Base-by-base conservation (phyloP, 2,329 filamentous ascomycete genomes). In the Ceratocystis cubensis region DNA sequence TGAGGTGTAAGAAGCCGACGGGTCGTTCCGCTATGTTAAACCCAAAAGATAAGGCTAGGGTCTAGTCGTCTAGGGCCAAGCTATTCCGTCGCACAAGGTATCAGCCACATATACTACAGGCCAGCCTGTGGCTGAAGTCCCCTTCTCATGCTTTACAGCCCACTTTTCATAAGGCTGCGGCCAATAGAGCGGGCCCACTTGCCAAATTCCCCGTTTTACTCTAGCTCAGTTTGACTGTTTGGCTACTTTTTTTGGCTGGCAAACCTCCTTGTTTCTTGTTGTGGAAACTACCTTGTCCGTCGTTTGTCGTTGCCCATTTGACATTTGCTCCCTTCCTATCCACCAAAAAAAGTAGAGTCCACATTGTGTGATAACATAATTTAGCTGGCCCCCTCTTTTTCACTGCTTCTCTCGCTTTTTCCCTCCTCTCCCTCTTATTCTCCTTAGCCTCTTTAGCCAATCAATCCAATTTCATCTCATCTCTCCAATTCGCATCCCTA, bases 201-300 rank as follows among this genome's bases (percentile, higher is more conserved):
- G 22, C 53, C 25, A 25, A 25, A 25, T 30, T 56, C 20, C 50
- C n/a, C 6, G 25, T 7, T 17, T 59, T 56, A 13, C 10, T 48
- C 28, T 33, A 59, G 22, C 56, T 59, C 22, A 1, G 33, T 59
- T 59, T 53, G 48, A 53, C 13, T 28, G 20, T 59, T 59, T 59
- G 30, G 56, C 46, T 48, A 22, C 7, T 59, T 33, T 53, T 28
- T 20, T 59, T 59, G 56, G 33, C 28, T 7, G 56, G 7, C 25
- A 37, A 59, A 59, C 56, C 56, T 59, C 56, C 56, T 59, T 33
- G 56, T 33, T 41, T 53, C 48, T 59, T 30, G 56, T 59, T 59
- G 2, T 59, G 56, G 28, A 59, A 59, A 30, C 56, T 59, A 30
- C 56, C 56, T 59, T 59, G 56, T 59, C 56, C 33, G 7, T 13